Evolutionary conservation across 495 filamentous ascomycete genomes (phyloP).

Genomic region (Hypomontagnella monticulosa): DNA sequence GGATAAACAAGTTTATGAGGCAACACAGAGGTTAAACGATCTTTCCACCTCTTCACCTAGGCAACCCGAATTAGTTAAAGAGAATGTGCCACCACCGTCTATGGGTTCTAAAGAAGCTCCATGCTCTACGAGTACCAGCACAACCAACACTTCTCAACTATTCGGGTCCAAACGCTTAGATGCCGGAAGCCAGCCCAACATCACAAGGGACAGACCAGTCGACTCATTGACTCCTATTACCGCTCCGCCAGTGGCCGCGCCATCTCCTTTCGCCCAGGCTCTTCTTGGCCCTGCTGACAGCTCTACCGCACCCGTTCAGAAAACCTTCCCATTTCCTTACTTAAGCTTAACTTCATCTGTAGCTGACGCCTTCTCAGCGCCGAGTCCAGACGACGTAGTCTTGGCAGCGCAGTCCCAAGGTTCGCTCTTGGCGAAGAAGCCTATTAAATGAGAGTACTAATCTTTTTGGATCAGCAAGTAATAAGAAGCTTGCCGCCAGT

Average conservation of each 20-base stretch:
- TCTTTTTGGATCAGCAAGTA: slow-evolving; percentile 57
- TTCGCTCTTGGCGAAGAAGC: slow-evolving; percentile 64
- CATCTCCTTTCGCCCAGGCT: slow-evolving; percentile 75
- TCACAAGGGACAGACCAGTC: background rate
- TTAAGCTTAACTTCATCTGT: slow-evolving; percentile 50
- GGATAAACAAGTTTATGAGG: slow-evolving; percentile 34
- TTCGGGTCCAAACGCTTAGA: background rate
- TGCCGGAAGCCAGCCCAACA: background rate
- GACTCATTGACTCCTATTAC: background rate
- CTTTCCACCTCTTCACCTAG: slow-evolving; percentile 5
- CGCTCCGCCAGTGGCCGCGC: background rate
- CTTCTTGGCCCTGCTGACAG: slow-evolving; percentile 63
- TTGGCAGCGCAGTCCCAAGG: slow-evolving; percentile 89
- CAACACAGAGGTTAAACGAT: slow-evolving; percentile 10
- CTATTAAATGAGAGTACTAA: slow-evolving; percentile 49
- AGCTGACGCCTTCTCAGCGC: slow-evolving; percentile 78
- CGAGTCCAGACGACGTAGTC: slow-evolving; percentile 94
- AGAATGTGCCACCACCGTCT: slow-evolving; percentile 14
- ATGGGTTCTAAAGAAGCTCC: background rate
- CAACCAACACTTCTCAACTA: background rate
- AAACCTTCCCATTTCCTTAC: slow-evolving; percentile 63
- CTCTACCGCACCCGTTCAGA: slow-evolving; percentile 48
- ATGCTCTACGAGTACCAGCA: background rate
- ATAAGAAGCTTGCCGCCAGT: slow-evolving; percentile 50
- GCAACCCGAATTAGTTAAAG: slow-evolving; percentile 21